Conservation (phyloP, 164 flowering plant species). For the Tinospora cordifolia region DNA sequence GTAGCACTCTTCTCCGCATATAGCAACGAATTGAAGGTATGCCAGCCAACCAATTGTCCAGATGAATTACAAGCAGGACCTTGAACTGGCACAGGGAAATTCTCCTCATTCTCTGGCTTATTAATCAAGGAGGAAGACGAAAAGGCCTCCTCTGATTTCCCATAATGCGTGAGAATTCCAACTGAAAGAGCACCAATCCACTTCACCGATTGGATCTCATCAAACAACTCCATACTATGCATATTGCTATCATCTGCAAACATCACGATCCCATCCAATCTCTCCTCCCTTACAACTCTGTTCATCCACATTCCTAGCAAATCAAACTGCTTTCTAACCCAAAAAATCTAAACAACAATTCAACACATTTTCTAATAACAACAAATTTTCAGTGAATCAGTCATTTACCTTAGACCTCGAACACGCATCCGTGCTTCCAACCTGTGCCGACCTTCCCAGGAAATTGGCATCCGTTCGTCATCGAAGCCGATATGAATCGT, state of each 20-base stretch:
- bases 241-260: conserved; percentile 95
- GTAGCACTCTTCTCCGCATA: conserved; percentile 51
- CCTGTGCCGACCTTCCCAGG: conserved; percentile 65
- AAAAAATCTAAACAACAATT: conserved; percentile 8
- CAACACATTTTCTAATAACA: neutral
- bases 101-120: conserved; percentile 32
- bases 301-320: conserved; percentile 17
- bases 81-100: conserved; percentile 56
- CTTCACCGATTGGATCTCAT: conserved; percentile 81
- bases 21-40: conserved; percentile 62
- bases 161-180: conserved; percentile 76
- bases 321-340: conserved; percentile 14
- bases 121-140: conserved; percentile 10
- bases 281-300: conserved; percentile 73
- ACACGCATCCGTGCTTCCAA: conserved; percentile 76
- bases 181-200: conserved; percentile 90
- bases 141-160: conserved; percentile 23
- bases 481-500: conserved; percentile 58
- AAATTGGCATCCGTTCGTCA: conserved; percentile 47
- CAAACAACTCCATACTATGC: conserved; percentile 89
- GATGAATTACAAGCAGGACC: conserved; percentile 96
- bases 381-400: neutral
- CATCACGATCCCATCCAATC: conserved; percentile 83
- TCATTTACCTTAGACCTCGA: conserved; percentile 61
- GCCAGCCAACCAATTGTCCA: conserved; percentile 75